Conservation (phyloP, 306 rosid species). For the Luffa aegyptiaca region DNA sequence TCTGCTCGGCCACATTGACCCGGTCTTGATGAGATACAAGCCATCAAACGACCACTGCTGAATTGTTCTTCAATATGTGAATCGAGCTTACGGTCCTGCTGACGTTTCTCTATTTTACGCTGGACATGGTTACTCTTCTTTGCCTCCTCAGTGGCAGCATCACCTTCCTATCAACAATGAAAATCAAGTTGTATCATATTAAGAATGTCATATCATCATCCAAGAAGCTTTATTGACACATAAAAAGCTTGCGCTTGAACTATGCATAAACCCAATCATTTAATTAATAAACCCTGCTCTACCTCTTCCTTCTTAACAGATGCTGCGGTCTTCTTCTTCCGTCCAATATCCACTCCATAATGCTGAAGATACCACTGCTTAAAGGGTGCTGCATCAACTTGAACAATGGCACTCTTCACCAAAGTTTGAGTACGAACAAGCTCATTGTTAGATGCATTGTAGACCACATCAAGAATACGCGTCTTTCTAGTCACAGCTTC, state of each 20-base stretch:
- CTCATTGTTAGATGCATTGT: slow-evolving; percentile 8
- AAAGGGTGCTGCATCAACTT: slow-evolving; percentile 10
- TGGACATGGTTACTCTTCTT: slow-evolving; percentile 6
- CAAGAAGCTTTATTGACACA: neutral
- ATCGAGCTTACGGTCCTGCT: slow-evolving; percentile 2
- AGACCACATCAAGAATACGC: slow-evolving; percentile 8
- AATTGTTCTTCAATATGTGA: slow-evolving; percentile 5
- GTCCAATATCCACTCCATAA: slow-evolving; percentile 6
- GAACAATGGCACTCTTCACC: slow-evolving; percentile 2
- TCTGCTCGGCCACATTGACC: slow-evolving; percentile 11
- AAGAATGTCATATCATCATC: neutral
- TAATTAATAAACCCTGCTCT: neutral
- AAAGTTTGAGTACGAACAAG: slow-evolving; percentile 7
- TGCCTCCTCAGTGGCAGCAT: neutral
- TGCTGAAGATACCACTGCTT: slow-evolving; percentile 7
- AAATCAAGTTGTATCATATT: neutral
- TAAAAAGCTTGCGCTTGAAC: neutral
- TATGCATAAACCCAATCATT: neutral
- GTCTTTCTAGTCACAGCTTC: slow-evolving; percentile 3
- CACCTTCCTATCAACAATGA: slow-evolving; percentile 1
- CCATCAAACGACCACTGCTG: slow-evolving; percentile 4
- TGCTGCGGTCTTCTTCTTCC: neutral
- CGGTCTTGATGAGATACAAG: slow-evolving; percentile 2
- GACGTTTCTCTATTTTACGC: slow-evolving; percentile 2
- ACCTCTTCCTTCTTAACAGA: slow-evolving; percentile 9